Conservation (phyloP, 352 stramenopile species). For the Pseudoperonospora humuli region DNA sequence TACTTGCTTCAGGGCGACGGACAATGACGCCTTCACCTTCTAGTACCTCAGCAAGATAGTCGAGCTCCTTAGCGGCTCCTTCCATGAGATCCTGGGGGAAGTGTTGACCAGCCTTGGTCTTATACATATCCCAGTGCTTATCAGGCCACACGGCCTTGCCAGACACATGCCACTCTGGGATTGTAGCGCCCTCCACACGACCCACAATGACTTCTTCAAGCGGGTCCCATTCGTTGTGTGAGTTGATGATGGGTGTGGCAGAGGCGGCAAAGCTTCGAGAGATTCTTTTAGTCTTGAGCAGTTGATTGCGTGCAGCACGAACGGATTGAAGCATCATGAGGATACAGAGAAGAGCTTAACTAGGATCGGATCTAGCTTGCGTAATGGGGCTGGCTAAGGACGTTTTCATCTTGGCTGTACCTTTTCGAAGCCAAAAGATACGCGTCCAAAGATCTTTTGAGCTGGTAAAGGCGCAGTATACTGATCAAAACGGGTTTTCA, state of each 20-base stretch:
- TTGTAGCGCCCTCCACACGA: slow-evolving; percentile 79
- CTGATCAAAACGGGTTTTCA: too few relatives aligned
- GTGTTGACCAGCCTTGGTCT: slow-evolving; percentile 63
- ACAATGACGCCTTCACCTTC: slow-evolving; percentile 80
- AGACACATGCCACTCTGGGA: slow-evolving; percentile 87
- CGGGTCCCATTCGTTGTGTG: slow-evolving; percentile 87
- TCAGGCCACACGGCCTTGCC: slow-evolving; percentile 86
- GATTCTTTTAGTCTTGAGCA: too few relatives aligned
- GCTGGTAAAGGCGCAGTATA: too few relatives aligned
- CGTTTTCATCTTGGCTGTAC: too few relatives aligned
- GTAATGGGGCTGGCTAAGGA: too few relatives aligned
- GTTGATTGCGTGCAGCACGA: too few relatives aligned
- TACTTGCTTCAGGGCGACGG: slow-evolving; percentile 60
- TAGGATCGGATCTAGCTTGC: too few relatives aligned
- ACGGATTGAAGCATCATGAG: too few relatives aligned
- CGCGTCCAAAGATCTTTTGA: too few relatives aligned
- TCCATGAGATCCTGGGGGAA: slow-evolving; percentile 78
- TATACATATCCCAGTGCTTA: slow-evolving; percentile 89
- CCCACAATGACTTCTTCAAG: slow-evolving; percentile 89
- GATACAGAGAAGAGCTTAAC: too few relatives aligned
- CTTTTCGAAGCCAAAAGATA: too few relatives aligned
- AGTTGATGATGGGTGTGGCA: slow-evolving; percentile 71
- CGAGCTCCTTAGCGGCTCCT: slow-evolving; percentile 67
- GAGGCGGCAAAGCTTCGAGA: slow-evolving; percentile 7
- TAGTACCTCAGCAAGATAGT: slow-evolving; percentile 82